phyloP scores from a whole-genome alignment of 352 stramenopile genomes.

The Globisporangium apiculatum region DNA sequence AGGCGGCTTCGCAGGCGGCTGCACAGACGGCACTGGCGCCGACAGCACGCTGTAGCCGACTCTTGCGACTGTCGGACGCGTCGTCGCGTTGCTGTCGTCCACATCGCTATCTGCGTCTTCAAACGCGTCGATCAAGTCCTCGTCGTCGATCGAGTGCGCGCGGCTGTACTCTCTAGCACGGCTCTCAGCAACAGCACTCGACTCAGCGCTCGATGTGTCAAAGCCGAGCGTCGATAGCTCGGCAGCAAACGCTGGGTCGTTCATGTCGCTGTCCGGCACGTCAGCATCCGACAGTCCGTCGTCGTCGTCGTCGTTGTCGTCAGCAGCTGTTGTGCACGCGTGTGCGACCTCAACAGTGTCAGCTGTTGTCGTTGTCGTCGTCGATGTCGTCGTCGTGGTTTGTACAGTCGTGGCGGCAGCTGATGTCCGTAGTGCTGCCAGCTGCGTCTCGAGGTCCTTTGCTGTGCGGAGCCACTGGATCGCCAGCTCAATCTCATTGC shows the following conservation, averaged over 20 bases:
- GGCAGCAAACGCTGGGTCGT: conserved; percentile 39
- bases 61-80: neutral
- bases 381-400: neutral
- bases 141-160: conserved; percentile 34
- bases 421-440: conserved; percentile 7
- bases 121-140: conserved; percentile 65
- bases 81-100: conserved; percentile 15
- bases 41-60: conserved; percentile 1
- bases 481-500: conserved; percentile 47
- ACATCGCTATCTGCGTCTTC: conserved; percentile 31
- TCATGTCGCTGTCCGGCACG: conserved; percentile 53
- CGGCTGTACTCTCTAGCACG: no score
- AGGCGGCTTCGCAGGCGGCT: neutral
- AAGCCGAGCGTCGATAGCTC: conserved; percentile 40
- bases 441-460: conserved; percentile 43
- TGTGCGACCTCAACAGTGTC: neutral
- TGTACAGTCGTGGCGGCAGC: neutral
- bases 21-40: neutral
- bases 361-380: neutral
- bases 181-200: neutral
- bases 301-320: conserved; percentile 5
- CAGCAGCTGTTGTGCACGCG: conserved; percentile 13
- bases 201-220: conserved; percentile 2
- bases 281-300: conserved; percentile 30
- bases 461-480: conserved; percentile 49